phyloP scores from a whole-genome alignment of 345 rosid genomes.

The Eucalyptus sp. region DNA sequence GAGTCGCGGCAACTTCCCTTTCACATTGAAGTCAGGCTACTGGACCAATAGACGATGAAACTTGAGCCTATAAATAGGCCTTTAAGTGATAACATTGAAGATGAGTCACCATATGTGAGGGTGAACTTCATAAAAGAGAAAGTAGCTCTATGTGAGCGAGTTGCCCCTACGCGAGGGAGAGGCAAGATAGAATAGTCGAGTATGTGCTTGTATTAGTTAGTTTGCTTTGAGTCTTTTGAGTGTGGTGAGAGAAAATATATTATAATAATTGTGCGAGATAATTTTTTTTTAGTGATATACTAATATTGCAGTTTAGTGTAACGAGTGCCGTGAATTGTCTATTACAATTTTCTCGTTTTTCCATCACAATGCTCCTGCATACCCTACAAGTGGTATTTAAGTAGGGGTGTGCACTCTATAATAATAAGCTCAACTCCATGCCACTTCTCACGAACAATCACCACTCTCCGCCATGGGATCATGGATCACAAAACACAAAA shows the following conservation, averaged over 20 bases:
- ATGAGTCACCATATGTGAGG: not conserved
- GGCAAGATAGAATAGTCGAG: not conserved
- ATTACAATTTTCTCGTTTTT: too few relatives aligned
- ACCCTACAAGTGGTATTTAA: not conserved
- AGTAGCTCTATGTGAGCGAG: not conserved
- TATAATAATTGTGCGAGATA: not conserved
- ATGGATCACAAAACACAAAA: not conserved
- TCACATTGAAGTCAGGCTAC: not conserved
- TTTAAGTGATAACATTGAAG: not conserved
- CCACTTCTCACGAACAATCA: not conserved
- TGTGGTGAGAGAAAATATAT: not conserved
- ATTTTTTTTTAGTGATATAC: too few relatives aligned
- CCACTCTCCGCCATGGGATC: not conserved
- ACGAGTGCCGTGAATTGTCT: not conserved
- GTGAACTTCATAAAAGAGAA: not conserved
- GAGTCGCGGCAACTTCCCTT: not conserved
- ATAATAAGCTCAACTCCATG: not conserved
- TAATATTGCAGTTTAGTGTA: too few relatives aligned
- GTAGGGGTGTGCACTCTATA: not conserved
- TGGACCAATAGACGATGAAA: not conserved
- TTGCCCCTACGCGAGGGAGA: not conserved
- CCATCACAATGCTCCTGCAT: accelerated
- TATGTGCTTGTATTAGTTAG: too few relatives aligned
- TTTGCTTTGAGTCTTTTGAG: not conserved
- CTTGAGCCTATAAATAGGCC: not conserved